Evolutionary conservation across 1,139 yeast genomes (phyloP), one percentile per base, ranked within the genome.

Genomic region (Suhomyces bokatorum): DNA sequence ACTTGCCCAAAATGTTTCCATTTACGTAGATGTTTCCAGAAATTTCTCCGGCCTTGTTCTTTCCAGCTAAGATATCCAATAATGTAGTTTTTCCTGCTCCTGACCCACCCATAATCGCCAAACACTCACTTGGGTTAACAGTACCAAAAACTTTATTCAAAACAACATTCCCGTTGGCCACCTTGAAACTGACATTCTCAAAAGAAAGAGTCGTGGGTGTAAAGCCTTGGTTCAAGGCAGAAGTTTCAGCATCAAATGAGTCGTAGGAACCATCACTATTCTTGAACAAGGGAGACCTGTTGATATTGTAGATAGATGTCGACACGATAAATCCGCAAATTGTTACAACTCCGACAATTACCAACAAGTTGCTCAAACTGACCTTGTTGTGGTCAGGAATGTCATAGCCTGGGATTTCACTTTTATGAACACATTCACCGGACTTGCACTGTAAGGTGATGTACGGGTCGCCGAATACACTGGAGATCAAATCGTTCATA

Each of bases 81-180:
- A 93, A 67, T 0, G 99, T 93, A 0, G 99, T 91, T 61, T 93
- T 93, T 47, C 99, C 99, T 10, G 98, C 98, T 42, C 99, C 99
- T 0, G 97, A 90, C 3, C 97, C 97, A 35, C 99, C 99, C 96
- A 93, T 88, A 32, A 93, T 90, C 0, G 99, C 98, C 62, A 91
- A 63, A 52, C 96, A 86, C 62, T 91, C 91, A 34, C 97, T 85
- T 2, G 97, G 96, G 43, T 80, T 79, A 2, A 85, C 96, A 14
- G 80, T 56, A 8, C 99, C 99, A 56, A 80, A 83, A 1, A 87
- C 75, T 31, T 75, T 72, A 17, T 77, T 74, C 52, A 93, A 73
- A 6, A 93, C 83, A 30, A 55, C 58, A 14, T 56, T 55, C 0
- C 80, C 84, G 30, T 70, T 69, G n/a, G 59, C 60, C 6, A 88